Evolutionary conservation across 1,284 basidiomycete genomes (phyloP).

Genomic region (Pascua guehoae): DNA sequence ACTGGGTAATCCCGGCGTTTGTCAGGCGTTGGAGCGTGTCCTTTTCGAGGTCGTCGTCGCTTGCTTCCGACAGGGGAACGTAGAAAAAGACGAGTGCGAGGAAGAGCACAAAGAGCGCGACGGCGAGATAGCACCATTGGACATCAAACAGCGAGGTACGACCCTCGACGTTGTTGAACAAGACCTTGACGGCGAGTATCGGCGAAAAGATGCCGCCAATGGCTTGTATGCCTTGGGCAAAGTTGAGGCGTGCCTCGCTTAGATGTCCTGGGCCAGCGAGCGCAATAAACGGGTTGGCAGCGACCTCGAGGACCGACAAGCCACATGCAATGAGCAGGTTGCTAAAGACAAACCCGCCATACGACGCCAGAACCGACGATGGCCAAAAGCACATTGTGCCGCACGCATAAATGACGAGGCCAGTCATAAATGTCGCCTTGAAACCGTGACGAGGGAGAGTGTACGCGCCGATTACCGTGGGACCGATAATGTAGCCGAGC

Average conservation of each 20-base stretch:
- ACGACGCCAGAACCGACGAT: constrained; percentile 40
- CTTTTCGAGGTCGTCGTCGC: constrained; percentile 40
- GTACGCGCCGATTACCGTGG: constrained; percentile 35
- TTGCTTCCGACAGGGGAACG: constrained; percentile 41
- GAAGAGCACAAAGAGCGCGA: constrained; percentile 43
- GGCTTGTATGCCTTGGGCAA: constrained; percentile 47
- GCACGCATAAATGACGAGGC: constrained; percentile 40
- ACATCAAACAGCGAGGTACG: constrained; percentile 35
- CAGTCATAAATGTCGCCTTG: constrained; percentile 47
- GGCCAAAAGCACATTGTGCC: constrained; percentile 49
- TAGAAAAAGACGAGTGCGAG: constrained; percentile 47
- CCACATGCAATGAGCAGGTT: constrained; percentile 44
- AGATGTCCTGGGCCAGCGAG: constrained; percentile 45
- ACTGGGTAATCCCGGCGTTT: constrained; percentile 20
- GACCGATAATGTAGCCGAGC: constrained; percentile 42
- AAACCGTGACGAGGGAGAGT: constrained; percentile 38
- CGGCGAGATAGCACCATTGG: constrained; percentile 49
- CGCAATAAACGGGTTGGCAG: constrained; percentile 48
- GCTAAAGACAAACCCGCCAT: constrained; percentile 44
- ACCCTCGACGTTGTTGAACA: constrained; percentile 32
- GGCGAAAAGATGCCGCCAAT: constrained; percentile 38
- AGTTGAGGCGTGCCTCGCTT: constrained; percentile 42
- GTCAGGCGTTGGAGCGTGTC: constrained; percentile 28
- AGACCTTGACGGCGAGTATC: constrained; percentile 37
- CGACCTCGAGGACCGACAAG: constrained; percentile 41